These are phyloP conservation scores for Boletus bicolor DNA, from an alignment of 768 basidiomycete genomes.

Conservation along the genomic window DNA sequence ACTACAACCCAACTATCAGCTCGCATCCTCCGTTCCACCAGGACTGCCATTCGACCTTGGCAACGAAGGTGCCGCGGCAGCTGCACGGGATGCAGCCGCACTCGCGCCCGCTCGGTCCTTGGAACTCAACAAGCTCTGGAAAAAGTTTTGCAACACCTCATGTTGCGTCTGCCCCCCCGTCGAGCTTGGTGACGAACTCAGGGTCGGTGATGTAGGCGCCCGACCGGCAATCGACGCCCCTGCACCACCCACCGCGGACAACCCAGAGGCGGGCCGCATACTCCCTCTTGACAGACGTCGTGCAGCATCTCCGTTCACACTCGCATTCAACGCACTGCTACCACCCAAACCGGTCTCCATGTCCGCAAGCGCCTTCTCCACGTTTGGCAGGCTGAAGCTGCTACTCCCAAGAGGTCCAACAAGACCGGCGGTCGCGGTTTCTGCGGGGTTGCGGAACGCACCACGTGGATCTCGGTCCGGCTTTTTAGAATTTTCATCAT, in stretches of 20 bases:
- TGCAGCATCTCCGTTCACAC: slow-evolving; percentile 34
- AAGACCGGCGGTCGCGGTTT: slow-evolving; percentile 61
- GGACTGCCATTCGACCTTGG: slow-evolving; percentile 36
- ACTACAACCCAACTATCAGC: slow-evolving; percentile 16
- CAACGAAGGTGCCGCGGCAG: slow-evolving; percentile 10
- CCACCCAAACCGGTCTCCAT: slow-evolving; percentile 66
- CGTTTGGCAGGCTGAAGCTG: slow-evolving; percentile 80
- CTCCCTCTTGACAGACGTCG: slow-evolving; percentile 33
- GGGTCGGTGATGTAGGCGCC: slow-evolving; percentile 39
- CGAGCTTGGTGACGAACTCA: slow-evolving; percentile 39
- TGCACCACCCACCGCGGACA: slow-evolving; percentile 39
- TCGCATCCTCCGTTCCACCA: slow-evolving; percentile 37
- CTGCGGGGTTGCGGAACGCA: slow-evolving; percentile 77
- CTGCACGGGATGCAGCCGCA: slow-evolving; percentile 27
- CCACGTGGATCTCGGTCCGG: slow-evolving; percentile 86
- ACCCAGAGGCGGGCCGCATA: slow-evolving; percentile 33
- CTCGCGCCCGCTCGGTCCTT: slow-evolving; percentile 52
- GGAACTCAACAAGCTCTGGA: slow-evolving; percentile 73
- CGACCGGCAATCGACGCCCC: slow-evolving; percentile 31
- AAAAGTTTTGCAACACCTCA: slow-evolving; percentile 84
- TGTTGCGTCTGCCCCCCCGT: slow-evolving; percentile 66
- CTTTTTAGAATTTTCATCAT: slow-evolving; percentile 89
- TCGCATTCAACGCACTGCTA: slow-evolving; percentile 33
- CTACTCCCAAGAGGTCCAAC: slow-evolving; percentile 92
- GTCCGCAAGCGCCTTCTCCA: slow-evolving; percentile 82